Percentiles rank a stretch among this genome's conserved stretches.
phyloP scores from a whole-genome alignment of 148 eudicot species.

The Mesembryanthemum crystallinum region DNA sequence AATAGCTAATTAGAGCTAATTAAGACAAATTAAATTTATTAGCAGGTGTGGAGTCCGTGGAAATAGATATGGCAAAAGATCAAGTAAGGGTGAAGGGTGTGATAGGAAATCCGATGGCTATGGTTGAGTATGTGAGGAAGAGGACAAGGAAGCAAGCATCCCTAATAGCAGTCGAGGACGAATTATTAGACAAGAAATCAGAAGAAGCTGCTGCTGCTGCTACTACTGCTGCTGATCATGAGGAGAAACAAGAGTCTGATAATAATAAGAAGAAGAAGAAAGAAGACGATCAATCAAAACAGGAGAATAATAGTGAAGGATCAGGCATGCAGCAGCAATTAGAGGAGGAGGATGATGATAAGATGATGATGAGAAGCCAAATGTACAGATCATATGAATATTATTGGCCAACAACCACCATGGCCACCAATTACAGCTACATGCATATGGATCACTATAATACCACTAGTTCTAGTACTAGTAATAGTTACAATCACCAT shows the following conservation, averaged over 20 bases:
- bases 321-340: conserved; percentile 14
- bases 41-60: conserved; percentile 64
- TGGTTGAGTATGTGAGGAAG: conserved; percentile 49
- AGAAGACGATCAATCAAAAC: conserved; percentile 29
- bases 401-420: conserved; percentile 32
- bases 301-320: no score
- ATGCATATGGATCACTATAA: conserved; percentile 9
- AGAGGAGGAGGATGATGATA: conserved; percentile 24
- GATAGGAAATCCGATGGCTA: conserved; percentile 39
- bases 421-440: background rate
- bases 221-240: no score
- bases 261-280: conserved; percentile 32
- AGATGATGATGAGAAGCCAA: background rate
- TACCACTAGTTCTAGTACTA: background rate
- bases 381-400: conserved; percentile 17
- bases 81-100: conserved; percentile 52
- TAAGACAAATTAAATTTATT: background rate
- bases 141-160: conserved; percentile 52
- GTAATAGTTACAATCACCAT: conserved; percentile 4
- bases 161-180: conserved; percentile 37
- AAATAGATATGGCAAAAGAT: conserved; percentile 50
- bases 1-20: no score
- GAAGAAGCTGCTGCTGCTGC: conserved; percentile 30
- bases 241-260: conserved; percentile 34
- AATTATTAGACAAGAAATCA: conserved; percentile 22